These are phyloP conservation scores for Lumnitzera racemosa DNA, from an alignment of 345 rosid species.

Conservation along the genomic window DNA sequence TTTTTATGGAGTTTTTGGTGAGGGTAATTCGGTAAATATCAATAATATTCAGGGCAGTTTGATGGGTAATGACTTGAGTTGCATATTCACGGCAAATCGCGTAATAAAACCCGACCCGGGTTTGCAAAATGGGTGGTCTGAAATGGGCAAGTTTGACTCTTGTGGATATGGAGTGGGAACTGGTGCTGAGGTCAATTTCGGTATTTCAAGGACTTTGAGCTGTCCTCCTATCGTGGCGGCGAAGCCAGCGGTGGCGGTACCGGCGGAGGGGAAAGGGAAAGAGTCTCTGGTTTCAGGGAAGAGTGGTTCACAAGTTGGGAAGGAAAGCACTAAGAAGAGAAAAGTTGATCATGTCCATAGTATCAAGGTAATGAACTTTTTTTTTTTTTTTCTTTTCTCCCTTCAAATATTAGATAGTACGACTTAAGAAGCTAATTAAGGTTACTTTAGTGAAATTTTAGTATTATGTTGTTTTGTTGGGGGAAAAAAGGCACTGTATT, in stretches of 20 bases:
- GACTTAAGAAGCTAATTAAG: background rate
- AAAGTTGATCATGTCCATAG: conserved; percentile 33
- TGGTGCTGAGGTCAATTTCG: conserved; percentile 24
- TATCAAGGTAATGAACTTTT: conserved; percentile 18
- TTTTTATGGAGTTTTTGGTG: conserved; percentile 23
- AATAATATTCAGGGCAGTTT: conserved; percentile 22
- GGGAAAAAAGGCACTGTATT: no score
- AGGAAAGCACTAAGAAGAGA: conserved; percentile 59
- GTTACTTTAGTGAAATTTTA: no score
- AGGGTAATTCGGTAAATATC: conserved; percentile 12
- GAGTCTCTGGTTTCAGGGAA: conserved; percentile 21
- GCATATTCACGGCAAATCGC: conserved; percentile 2
- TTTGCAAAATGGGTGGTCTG: conserved; percentile 29
- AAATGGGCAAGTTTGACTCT: conserved; percentile 17
- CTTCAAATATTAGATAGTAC: no score
- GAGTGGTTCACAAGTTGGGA: conserved; percentile 19
- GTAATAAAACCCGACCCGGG: conserved; percentile 41
- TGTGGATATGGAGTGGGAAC: conserved; percentile 27
- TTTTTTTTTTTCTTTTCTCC: no score
- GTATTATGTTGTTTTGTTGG: no score
- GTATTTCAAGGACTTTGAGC: conserved; percentile 36
- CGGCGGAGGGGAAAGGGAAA: conserved; percentile 14
- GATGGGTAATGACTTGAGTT: conserved; percentile 17
- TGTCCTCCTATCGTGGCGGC: conserved; percentile 29
- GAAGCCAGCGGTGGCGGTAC: conserved; percentile 13